Evolutionary conservation across 2,329 filamentous ascomycete genomes (phyloP), one percentile per base, ranked within the genome.

Genomic region (Elsinoe ampelina): DNA sequence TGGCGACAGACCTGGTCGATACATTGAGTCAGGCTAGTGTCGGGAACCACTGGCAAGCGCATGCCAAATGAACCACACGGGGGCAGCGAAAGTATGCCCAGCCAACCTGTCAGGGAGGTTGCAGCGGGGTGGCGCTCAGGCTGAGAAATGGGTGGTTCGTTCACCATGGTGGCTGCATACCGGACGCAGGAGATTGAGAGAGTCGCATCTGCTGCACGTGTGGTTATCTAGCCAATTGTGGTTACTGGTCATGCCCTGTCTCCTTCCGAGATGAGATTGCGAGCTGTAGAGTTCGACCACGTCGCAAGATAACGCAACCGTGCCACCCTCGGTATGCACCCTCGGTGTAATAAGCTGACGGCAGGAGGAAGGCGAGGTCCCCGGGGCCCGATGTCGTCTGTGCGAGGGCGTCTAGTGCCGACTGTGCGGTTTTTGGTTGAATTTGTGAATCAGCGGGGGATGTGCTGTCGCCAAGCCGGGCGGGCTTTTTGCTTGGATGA

Each of bases 181-280:
- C 48, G 32, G 48, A 52, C n/a, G 48, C 48, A 52, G 48, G 48
- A 52, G 48, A 52, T 52, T 52, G 48, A 38, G 10, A 36, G 5
- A 8, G 34, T 38, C 15, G 17, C 30, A 36, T 52, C n/a, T 38
- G n/a, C 48, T 38, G 48, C 48, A 38, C 32, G 34, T 36, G 48
- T 38, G 19, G 13, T 20, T 26, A 22, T 10, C 32, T 38, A 34
- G 34, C 48, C 48, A 52, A 52, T 52, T 52, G 48, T 38, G 22
- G 15, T 22, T 38, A 38, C 48, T n/a, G 32, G 48, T 22, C 32
- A 34, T 30, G 30, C 26, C 34, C 17, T 38, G 8, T 38, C 48
- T 52, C 48, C 48, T 52, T 38, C 48, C 48, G 34, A 34, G 17
- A 34, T 52, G 11, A 50, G 48, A 52, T 15, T 15, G 26, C 36